Evolutionary conservation across 441 rosid genomes (phyloP).

Genomic region (Melastoma candidum): DNA sequence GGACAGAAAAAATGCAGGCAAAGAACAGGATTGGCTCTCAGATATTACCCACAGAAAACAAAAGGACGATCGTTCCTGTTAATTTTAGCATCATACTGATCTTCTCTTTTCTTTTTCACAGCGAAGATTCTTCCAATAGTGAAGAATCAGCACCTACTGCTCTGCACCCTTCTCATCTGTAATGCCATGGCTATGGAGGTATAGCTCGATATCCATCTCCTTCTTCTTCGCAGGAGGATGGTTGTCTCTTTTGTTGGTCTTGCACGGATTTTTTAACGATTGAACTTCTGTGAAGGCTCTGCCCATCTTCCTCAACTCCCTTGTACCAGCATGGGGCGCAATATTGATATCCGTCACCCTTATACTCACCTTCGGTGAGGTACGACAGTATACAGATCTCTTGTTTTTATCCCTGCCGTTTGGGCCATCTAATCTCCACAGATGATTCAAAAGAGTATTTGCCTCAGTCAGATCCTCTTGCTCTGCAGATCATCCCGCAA

Average conservation of each 20-base stretch:
- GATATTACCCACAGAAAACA: no score
- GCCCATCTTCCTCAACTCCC: constrained; percentile 12
- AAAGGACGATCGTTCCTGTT: no score
- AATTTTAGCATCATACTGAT: no score
- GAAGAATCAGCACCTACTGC: constrained; percentile 14
- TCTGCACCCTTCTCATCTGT: constrained; percentile 16
- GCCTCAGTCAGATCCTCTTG: neutral
- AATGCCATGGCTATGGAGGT: constrained; percentile 17
- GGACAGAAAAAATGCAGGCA: constrained; percentile 11
- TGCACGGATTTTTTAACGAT: no score
- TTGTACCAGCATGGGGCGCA: constrained; percentile 12
- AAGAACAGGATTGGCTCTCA: no score
- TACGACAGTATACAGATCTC: neutral
- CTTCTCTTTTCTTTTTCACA: neutral
- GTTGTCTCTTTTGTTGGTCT: neutral
- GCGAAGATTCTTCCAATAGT: constrained; percentile 14
- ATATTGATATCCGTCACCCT: constrained; percentile 12
- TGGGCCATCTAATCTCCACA: no score
- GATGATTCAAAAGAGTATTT: neutral
- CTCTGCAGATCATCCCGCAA: constrained; percentile 75
- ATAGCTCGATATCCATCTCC: neutral
- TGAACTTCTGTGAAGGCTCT: constrained; percentile 6
- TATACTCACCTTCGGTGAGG: constrained; percentile 13
- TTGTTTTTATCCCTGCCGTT: neutral
- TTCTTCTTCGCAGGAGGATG: no score